These are phyloP conservation scores for Fusarium temperatum DNA, from an alignment of 2,329 filamentous ascomycete species.

Conservation along the genomic window DNA sequence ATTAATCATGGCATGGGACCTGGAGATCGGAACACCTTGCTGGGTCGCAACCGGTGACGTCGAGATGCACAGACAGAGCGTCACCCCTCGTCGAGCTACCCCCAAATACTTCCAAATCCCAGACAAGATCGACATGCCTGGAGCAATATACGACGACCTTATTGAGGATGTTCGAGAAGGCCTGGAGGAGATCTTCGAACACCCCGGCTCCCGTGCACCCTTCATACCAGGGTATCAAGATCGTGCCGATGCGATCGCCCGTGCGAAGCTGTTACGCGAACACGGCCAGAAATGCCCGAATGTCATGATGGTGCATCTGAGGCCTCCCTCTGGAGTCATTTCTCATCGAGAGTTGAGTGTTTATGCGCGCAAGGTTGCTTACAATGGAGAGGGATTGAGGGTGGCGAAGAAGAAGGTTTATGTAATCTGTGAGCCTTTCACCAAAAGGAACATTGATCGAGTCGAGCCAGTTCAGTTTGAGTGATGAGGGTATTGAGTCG, in stretches of 20 bases:
- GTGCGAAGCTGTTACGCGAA: background rate
- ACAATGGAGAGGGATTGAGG: background rate
- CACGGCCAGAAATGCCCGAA: background rate
- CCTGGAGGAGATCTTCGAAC: background rate
- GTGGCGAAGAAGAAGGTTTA: background rate
- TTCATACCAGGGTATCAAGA: background rate
- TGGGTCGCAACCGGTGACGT: background rate
- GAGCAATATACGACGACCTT: background rate
- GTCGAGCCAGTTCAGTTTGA: background rate
- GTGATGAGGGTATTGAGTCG: fast-evolving
- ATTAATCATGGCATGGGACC: background rate
- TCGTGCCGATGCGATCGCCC: background rate
- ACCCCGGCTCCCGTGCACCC: background rate
- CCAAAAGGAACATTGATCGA: background rate
- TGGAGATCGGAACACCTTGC: background rate
- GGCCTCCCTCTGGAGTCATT: background rate
- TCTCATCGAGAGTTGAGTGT: background rate
- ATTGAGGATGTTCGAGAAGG: background rate
- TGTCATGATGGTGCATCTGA: background rate
- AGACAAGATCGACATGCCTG: background rate
- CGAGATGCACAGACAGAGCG: background rate
- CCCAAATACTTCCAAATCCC: background rate
- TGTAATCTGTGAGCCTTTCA: background rate
- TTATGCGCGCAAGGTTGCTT: background rate
- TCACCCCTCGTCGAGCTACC: background rate